Evolutionary conservation across 306 rosid species (phyloP).

Genomic region (Rosa lucieae): DNA sequence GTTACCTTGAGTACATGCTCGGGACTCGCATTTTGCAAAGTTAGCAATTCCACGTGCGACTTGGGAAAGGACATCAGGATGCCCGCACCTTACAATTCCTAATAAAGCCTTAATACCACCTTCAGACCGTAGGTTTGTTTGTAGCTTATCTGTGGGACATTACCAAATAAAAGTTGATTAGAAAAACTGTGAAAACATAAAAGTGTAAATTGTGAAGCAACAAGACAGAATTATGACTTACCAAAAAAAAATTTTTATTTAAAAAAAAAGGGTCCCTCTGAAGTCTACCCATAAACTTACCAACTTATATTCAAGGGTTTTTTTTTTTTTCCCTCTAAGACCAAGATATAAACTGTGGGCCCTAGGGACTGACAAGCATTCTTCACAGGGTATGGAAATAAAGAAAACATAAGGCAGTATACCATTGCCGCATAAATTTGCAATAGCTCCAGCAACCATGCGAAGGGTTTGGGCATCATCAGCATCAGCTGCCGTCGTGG

Average conservation of each 20-base stretch:
- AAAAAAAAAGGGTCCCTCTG: background rate
- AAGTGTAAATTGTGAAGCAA: background rate
- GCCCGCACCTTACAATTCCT: slow-evolving; percentile 96
- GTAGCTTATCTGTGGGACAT: slow-evolving; percentile 61
- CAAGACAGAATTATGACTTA: background rate
- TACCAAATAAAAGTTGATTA: slow-evolving; percentile 16
- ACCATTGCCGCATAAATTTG: slow-evolving; percentile 97
- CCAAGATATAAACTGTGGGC: background rate
- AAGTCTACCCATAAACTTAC: background rate
- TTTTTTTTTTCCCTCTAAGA: background rate
- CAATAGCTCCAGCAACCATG: slow-evolving; percentile 98
- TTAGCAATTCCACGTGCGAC: slow-evolving; percentile 97
- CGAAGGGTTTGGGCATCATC: slow-evolving; percentile 99
- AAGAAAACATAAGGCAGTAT: slow-evolving; percentile 13
- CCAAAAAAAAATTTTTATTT: background rate
- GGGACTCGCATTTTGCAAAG: slow-evolving; percentile 97
- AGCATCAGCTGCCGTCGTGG: slow-evolving; percentile 91
- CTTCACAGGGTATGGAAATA: background rate
- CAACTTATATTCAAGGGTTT: background rate
- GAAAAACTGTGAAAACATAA: slow-evolving; percentile 2
- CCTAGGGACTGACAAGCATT: background rate
- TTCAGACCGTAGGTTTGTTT: slow-evolving; percentile 76
- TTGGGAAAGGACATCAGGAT: slow-evolving; percentile 97
- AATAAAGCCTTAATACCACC: slow-evolving; percentile 94
- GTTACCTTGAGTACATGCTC: slow-evolving; percentile 84